These are phyloP conservation scores for Albizia julibrissin DNA, from an alignment of 306 rosid genomes.

Conservation along the genomic window DNA sequence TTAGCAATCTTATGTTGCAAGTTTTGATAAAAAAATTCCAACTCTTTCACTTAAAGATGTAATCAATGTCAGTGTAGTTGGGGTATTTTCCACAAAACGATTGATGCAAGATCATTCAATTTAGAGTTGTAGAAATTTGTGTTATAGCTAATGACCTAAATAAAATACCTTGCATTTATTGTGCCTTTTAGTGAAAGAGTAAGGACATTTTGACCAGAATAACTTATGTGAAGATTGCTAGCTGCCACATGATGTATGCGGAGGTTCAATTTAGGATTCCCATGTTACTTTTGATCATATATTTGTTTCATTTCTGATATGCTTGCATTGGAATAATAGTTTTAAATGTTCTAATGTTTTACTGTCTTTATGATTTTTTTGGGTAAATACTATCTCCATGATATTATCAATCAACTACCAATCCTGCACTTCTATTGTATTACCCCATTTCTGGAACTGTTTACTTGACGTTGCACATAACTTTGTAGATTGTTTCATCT, in stretches of 20 bases:
- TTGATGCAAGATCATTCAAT: neutral
- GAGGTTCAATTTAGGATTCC: neutral
- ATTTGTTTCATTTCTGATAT: slow-evolving; percentile 1
- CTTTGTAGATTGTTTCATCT: slow-evolving; percentile 40
- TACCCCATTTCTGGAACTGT: neutral
- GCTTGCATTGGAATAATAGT: neutral
- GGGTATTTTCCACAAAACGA: neutral
- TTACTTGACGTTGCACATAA: slow-evolving; percentile 21
- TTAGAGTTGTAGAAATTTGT: neutral
- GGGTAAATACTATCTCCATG: neutral
- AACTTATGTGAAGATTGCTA: neutral
- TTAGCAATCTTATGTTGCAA: neutral
- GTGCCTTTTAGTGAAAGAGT: neutral
- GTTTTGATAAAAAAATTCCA: neutral
- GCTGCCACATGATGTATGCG: neutral
- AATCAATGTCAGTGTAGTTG: neutral
- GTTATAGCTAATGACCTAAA: neutral
- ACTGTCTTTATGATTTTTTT: neutral
- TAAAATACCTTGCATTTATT: neutral
- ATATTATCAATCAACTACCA: neutral
- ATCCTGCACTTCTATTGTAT: slow-evolving; percentile 6
- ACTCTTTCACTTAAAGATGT: neutral
- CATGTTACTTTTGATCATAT: neutral
- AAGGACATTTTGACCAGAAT: neutral
- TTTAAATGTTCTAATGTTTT: neutral